Evolutionary conservation across 805 yeast genomes (phyloP), one percentile per base, ranked within the genome.

Genomic region (Candida quercuum): DNA sequence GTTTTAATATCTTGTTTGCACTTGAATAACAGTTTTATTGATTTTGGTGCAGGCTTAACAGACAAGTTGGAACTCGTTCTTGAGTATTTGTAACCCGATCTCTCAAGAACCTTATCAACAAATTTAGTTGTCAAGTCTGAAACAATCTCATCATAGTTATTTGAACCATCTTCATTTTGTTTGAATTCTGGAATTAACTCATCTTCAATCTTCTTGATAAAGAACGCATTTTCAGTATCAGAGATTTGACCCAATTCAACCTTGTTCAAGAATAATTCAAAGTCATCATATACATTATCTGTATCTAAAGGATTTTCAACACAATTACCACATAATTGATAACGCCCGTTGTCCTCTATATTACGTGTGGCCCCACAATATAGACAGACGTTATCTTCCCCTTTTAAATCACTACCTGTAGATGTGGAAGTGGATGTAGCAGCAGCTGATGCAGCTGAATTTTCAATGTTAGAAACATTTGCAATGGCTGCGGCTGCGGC

Each of bases 321-420:
- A 46, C 58, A 51, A 38, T 46, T 47, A 4, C 47, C 52, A 42
- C 56, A 51, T 14, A 50, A 28, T 37, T 51, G 47, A 33, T 49
- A 53, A 16, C 55, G 52, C 15, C 56, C 57, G 31, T 51, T 52
- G 31, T 53, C 57, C n/a, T 50, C 40, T 18, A 51, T 42, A 16
- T 44, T 35, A 18, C 52, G 45, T 15, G 41, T 42, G 9, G 45
- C 48, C 30, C 51, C 55, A 36, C 57, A 52, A 41, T 49, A 51
- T 13, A 49, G 21, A 36, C 57, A 52, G 33, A 31, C 35, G 22
- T 38, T 37, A 6, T 43, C 43, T 22, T 34, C 42, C n/a, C n/a
- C n/a, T 23, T 35, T 29, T 7, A 29, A 29, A 19, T 29, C 24
- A 19, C 9, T 16, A 28, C 9, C n/a, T n/a, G n/a, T n/a, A n/a